Conservation (phyloP, 768 basidiomycete species). For the Gloeophyllum trabeum region DNA sequence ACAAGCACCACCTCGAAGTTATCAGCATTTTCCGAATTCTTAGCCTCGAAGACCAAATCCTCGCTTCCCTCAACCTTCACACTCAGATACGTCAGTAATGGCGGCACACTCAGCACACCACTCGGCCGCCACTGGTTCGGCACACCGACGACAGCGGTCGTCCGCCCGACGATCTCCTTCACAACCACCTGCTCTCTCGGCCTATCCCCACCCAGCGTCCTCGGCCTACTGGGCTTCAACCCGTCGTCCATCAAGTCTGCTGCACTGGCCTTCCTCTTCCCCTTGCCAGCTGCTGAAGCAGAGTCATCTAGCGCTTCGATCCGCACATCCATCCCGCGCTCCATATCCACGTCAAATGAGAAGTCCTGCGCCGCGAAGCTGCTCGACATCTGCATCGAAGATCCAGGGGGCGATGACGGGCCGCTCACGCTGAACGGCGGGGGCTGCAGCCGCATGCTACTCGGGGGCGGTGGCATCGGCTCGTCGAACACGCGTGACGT, state of each 20-base stretch:
- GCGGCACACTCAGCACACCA: constrained; percentile 39
- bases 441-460: background rate
- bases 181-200: constrained; percentile 35
- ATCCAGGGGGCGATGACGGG: background rate
- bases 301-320: constrained; percentile 26
- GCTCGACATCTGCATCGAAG: background rate
- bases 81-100: constrained; percentile 49
- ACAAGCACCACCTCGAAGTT: constrained; percentile 58
- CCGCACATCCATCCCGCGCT: constrained; percentile 25
- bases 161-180: constrained; percentile 35
- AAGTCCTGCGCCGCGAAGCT: background rate
- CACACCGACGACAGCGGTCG: background rate
- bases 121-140: too few relatives aligned
- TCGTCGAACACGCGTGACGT: constrained; percentile 7
- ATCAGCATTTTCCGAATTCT: constrained; percentile 65
- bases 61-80: constrained; percentile 53
- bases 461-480: background rate
- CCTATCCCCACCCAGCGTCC: constrained; percentile 65
- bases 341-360: constrained; percentile 35
- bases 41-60: constrained; percentile 55
- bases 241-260: constrained; percentile 26
- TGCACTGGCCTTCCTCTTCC: constrained; percentile 50
- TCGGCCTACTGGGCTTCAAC: constrained; percentile 19
- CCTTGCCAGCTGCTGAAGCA: constrained; percentile 20
- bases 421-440: background rate